phyloP scores from a whole-genome alignment of 176 grass and related monocot genomes.

The Musa schizocarpa region DNA sequence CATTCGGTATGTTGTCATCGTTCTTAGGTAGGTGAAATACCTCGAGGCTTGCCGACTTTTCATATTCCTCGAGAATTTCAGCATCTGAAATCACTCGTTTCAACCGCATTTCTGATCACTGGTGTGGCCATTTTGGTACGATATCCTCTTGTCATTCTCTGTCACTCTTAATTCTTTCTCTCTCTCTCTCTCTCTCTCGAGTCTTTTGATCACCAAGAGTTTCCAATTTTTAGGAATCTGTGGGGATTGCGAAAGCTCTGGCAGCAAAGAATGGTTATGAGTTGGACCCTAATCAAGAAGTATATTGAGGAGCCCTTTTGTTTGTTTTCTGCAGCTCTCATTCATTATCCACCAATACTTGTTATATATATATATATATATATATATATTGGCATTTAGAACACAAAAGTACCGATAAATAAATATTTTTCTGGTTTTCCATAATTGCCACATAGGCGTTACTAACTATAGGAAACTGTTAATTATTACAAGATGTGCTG shows the following conservation, averaged over 20 bases:
- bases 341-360: neutral
- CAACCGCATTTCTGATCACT: constrained; percentile 85
- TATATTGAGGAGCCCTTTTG: neutral
- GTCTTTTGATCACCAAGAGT: neutral
- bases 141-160: neutral
- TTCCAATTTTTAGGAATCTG: constrained; percentile 52
- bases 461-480: too few relatives aligned
- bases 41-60: constrained; percentile 76
- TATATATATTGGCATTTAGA: neutral
- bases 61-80: constrained; percentile 75
- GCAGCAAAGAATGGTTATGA: constrained; percentile 94
- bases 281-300: constrained; percentile 90
- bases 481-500: too few relatives aligned
- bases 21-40: constrained; percentile 89
- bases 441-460: too few relatives aligned
- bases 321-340: too few relatives aligned
- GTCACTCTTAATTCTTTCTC: neutral
- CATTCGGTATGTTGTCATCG: neutral
- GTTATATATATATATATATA: neutral
- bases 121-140: constrained; percentile 96
- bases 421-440: too few relatives aligned
- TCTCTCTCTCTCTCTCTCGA: too few relatives aligned
- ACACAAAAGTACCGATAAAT: too few relatives aligned
- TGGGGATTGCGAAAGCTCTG: constrained; percentile 96
- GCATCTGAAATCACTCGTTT: constrained; percentile 51